Evolutionary conservation across 768 basidiomycete genomes (phyloP).

Genomic region (Ramaria sp.): DNA sequence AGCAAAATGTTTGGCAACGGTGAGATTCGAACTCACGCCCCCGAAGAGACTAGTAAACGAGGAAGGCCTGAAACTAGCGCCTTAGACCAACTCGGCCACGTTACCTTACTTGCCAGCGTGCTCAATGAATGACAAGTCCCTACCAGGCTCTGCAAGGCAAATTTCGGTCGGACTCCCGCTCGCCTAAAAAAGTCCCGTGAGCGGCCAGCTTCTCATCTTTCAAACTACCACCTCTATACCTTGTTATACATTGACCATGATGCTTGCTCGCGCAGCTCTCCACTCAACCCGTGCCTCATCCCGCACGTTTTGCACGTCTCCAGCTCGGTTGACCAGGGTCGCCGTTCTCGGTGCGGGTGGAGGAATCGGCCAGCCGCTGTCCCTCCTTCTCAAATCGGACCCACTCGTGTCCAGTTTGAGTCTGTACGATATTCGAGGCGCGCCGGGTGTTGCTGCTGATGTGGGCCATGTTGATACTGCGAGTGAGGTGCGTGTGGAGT

Average conservation of each 20-base stretch:
- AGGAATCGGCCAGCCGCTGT: constrained; percentile 97
- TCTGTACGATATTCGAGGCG: constrained; percentile 92
- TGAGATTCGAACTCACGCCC: constrained; percentile 12
- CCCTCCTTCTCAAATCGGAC: constrained; percentile 87
- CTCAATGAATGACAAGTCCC: not conserved
- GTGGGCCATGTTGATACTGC: constrained; percentile 88
- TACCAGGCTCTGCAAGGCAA: not conserved
- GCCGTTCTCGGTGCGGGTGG: constrained; percentile 97
- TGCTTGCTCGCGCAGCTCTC: constrained; percentile 58
- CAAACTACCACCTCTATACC: not conserved
- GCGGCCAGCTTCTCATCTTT: not conserved
- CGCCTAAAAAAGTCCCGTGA: not conserved
- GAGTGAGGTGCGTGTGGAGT: constrained; percentile 49
- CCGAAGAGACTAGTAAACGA: constrained; percentile 10
- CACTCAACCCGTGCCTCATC: constrained; percentile 38
- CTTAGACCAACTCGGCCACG: constrained; percentile 12
- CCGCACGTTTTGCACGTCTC: constrained; percentile 56
- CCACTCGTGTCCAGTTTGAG: constrained; percentile 78
- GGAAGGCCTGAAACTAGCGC: constrained; percentile 9
- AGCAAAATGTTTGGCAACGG: constrained; percentile 2
- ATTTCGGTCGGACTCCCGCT: not conserved
- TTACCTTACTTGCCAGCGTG: not conserved
- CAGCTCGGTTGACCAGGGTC: constrained; percentile 71
- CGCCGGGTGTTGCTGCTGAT: constrained; percentile 95
- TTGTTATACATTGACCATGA: constrained; percentile 25